Conservation (phyloP, 345 rosid genomes). For the Populus simonii region DNA sequence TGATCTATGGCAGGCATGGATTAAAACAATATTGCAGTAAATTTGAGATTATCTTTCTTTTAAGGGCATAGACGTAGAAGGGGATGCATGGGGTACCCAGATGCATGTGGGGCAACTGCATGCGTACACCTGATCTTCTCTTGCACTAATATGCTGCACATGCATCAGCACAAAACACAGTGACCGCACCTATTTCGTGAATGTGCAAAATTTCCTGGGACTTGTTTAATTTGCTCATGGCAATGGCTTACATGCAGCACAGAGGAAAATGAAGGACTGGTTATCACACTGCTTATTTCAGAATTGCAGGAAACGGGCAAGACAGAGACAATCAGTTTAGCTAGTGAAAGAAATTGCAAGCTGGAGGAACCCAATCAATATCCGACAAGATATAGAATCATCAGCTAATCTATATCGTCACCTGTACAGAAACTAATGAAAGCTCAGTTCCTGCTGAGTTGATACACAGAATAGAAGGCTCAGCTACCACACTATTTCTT, state of each 20-base stretch:
- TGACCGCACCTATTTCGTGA: neutral
- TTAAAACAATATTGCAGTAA: neutral
- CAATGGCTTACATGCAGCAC: neutral
- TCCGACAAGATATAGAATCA: neutral
- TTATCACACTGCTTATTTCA: neutral
- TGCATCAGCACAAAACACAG: neutral
- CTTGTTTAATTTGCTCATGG: neutral
- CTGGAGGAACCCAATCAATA: neutral
- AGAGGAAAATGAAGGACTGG: neutral
- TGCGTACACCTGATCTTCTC: neutral
- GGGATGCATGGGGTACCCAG: neutral
- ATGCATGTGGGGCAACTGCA: neutral
- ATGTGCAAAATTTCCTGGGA: neutral
- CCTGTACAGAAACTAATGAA: neutral
- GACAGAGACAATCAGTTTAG: neutral
- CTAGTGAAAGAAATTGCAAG: neutral
- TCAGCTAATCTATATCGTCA: neutral
- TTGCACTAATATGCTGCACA: neutral
- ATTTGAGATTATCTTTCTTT: neutral
- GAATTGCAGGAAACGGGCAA: conserved; percentile 6
- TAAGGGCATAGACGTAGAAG: neutral
- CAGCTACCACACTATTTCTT: neutral
- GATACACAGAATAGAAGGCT: neutral
- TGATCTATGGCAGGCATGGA: neutral
- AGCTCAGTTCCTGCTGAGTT: neutral